Base-by-base conservation (phyloP, 2,329 filamentous ascomycete genomes). In the Aureobasidium zeae region DNA sequence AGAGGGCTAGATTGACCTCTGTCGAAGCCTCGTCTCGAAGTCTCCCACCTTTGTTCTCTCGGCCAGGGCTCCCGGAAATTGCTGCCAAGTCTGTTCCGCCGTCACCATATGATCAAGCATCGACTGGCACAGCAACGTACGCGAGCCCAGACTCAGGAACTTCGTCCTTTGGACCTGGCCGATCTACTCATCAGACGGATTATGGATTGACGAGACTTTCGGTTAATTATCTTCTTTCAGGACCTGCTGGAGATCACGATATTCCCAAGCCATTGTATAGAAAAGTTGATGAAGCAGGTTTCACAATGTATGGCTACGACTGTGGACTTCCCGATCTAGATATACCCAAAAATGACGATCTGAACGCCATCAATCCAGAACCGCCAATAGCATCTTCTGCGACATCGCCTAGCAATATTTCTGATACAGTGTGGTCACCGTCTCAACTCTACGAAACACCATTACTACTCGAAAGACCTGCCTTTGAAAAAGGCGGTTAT, bases 301-400 rank as follows among this genome's bases (percentile, higher is more conserved):
- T 63, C 25, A 71, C 63, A 5, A 74, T 70, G 4, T 86, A 83
- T 57, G 84, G 85, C 5, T 73, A 83, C 48, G 85, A 89, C 55
- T 69, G 76, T 45, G 85, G 84, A 1, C 69, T 77, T 48, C 72
- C 72, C 8, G 84, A 89, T 61, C 63, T 76, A 15, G 84, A 89
- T 53, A 64, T 83, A 1, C 76, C 77, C 20, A 74, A 72, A 38
- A 88, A 88, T 52, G 76, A 86, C 54, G 84, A 89, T 52, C 63
- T 66, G 21, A 73, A 73, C 37, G 82, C 83, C 12, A 79, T 88
- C 28, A 71, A 22, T 3, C 31, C 46, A 15, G 42, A 39, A 8
- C 46, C 46, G 24, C 48, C 48, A 17, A 39, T 36, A 1, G 22
- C 34, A 26, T 36, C 42, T 19, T 17, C 31, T 7, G 19, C 25